A percentile compares a stretch with the other conserved stretches of the same genome.
Evolutionary conservation across 148 eudicot species (phyloP).

Genomic region (Amaranthus palmeri): DNA sequence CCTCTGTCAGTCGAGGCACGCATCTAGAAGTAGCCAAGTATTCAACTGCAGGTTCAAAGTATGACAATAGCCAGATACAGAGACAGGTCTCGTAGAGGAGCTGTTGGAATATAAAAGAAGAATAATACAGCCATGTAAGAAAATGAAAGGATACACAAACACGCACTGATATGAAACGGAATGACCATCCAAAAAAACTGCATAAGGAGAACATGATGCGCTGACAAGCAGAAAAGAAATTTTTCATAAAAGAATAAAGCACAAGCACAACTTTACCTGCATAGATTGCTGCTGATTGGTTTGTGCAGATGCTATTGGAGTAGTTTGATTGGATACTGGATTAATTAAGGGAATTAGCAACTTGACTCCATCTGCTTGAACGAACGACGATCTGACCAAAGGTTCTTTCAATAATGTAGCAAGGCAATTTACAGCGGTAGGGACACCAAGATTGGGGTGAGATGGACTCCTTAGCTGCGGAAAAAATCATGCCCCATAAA

Average conservation of each 20-base stretch:
- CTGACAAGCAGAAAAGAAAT: neutral
- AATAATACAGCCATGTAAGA: conserved; percentile 13
- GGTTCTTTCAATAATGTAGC: conserved; percentile 84
- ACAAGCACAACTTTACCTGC: conserved; percentile 44
- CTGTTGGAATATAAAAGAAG: conserved; percentile 40
- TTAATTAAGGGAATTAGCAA: conserved; percentile 77
- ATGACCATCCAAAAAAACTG: neutral
- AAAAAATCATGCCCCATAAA: conserved; percentile 1
- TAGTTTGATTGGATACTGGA: conserved; percentile 88
- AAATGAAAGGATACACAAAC: neutral
- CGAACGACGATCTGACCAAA: conserved; percentile 77
- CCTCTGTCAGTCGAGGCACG: conserved; percentile 75
- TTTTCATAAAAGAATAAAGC: neutral
- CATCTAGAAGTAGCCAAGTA: conserved; percentile 80
- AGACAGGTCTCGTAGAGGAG: conserved; percentile 94
- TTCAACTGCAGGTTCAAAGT: conserved; percentile 88
- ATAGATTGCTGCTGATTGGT: conserved; percentile 61
- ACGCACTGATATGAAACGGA: neutral
- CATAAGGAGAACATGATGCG: neutral
- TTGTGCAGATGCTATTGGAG: conserved; percentile 24
- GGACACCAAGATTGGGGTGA: conserved; percentile 71
- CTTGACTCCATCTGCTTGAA: conserved; percentile 94
- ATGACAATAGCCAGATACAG: conserved; percentile 92
- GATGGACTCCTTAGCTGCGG: conserved; percentile 88
- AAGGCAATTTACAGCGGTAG: conserved; percentile 71